Evolutionary conservation across 805 yeast genomes (phyloP).

Genomic region (Pichia gijzeniarum): DNA sequence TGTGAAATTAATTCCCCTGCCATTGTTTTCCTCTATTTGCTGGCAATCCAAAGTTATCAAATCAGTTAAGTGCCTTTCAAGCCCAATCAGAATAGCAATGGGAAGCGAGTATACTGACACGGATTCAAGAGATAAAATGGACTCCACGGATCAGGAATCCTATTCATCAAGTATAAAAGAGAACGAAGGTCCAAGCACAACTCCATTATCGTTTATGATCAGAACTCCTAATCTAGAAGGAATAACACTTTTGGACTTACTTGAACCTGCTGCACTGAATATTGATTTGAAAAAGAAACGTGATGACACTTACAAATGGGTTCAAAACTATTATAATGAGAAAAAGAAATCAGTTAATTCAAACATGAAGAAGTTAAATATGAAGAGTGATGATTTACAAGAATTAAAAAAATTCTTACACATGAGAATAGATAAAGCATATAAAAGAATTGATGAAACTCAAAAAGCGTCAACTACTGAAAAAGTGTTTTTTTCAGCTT

Average conservation of each 20-base stretch:
- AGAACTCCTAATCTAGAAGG: conserved; percentile 23
- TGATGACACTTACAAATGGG: conserved; percentile 25
- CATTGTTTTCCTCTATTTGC: too few relatives aligned
- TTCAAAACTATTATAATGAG: conserved; percentile 23
- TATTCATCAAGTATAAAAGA: not conserved
- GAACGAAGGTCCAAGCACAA: not conserved
- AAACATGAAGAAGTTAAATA: conserved; percentile 19
- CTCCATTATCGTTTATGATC: conserved; percentile 5
- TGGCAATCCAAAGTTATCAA: too few relatives aligned
- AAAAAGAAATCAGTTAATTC: conserved; percentile 17
- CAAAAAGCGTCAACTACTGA: conserved; percentile 51
- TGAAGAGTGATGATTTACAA: conserved; percentile 24
- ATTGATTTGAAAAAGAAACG: conserved; percentile 19
- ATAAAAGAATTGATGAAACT: conserved; percentile 31
- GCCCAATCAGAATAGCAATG: too few relatives aligned
- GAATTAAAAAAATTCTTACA: conserved; percentile 21
- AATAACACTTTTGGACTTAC: conserved; percentile 25
- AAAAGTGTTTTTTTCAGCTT: conserved; percentile 72
- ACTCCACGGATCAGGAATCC: not conserved
- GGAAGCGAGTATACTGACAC: too few relatives aligned
- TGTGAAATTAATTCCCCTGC: too few relatives aligned
- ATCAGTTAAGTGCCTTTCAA: too few relatives aligned
- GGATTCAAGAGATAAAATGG: too few relatives aligned
- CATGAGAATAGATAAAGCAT: conserved; percentile 32
- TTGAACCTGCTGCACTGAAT: conserved; percentile 26